phyloP scores from a whole-genome alignment of 768 basidiomycete species.

The Amanita pallidorosea region DNA sequence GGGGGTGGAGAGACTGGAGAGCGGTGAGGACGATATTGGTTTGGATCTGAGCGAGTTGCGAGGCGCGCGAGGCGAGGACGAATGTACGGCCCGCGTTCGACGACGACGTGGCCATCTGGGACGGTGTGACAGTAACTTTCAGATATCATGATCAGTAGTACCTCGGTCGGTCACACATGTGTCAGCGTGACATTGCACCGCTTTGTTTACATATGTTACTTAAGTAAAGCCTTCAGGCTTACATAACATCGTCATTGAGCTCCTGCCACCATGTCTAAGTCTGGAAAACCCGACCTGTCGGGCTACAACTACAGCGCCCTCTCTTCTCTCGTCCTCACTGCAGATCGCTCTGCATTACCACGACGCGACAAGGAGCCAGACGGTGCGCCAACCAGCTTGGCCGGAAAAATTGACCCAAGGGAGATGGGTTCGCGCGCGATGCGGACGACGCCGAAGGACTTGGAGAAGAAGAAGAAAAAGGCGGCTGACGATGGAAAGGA shows the following conservation, averaged over 20 bases:
- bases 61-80: constrained; percentile 76
- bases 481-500: constrained; percentile 57
- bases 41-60: constrained; percentile 84
- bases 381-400: constrained; percentile 89
- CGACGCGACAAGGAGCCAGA: constrained; percentile 93
- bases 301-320: constrained; percentile 96
- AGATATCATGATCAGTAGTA: too few relatives aligned
- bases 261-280: constrained; percentile 17
- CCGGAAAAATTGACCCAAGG: constrained; percentile 77
- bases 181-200: too few relatives aligned
- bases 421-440: constrained; percentile 92
- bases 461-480: constrained; percentile 92
- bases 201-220: too few relatives aligned
- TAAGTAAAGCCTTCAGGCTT: too few relatives aligned
- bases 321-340: constrained; percentile 90
- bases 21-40: constrained; percentile 68
- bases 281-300: constrained; percentile 68
- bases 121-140: too few relatives aligned
- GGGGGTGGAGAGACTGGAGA: constrained; percentile 48
- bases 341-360: constrained; percentile 70
- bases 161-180: too few relatives aligned
- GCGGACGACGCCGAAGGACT: constrained; percentile 74
- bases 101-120: too few relatives aligned
- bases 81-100: constrained; percentile 30
- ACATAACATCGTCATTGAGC: too few relatives aligned